phyloP scores from a whole-genome alignment of 306 rosid genomes.

The Dalbergia cochinchinensis region DNA sequence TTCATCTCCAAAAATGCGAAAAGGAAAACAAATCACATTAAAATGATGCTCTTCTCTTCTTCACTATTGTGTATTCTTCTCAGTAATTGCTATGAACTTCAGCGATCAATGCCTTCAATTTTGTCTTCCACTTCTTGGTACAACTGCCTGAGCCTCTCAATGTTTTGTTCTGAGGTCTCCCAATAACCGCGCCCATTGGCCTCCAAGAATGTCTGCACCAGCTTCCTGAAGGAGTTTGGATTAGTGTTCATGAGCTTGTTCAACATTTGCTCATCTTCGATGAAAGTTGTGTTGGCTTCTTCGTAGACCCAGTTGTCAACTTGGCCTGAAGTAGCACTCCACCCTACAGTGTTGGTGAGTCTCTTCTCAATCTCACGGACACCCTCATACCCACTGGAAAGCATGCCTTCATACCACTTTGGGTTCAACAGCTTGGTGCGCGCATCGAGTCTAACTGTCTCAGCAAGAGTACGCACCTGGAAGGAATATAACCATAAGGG shows the following conservation, averaged over 20 bases:
- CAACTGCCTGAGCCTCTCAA: slow-evolving; percentile 84
- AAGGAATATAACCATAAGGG: slow-evolving; percentile 35
- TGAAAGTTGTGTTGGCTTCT: slow-evolving; percentile 97
- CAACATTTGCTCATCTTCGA: slow-evolving; percentile 91
- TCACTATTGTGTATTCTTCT: slow-evolving; percentile 41
- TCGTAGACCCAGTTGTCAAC: slow-evolving; percentile 99
- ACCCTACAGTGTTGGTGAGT: slow-evolving; percentile 94
- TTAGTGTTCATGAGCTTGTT: slow-evolving; percentile 86
- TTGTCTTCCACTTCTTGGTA: slow-evolving; percentile 96
- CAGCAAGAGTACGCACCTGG: slow-evolving; percentile 95
- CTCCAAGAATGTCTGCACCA: slow-evolving; percentile 94
- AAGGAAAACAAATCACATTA: not conserved
- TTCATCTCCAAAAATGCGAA: not conserved
- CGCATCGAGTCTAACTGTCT: slow-evolving; percentile 97
- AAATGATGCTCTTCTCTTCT: not conserved
- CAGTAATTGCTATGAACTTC: slow-evolving; percentile 41
- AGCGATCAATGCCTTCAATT: slow-evolving; percentile 92
- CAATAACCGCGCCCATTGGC: slow-evolving; percentile 99
- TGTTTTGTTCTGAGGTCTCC: slow-evolving; percentile 87
- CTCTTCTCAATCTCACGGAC: slow-evolving; percentile 98
- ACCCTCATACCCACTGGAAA: slow-evolving; percentile 93
- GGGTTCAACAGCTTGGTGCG: slow-evolving; percentile 95
- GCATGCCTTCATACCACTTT: slow-evolving; percentile 99
- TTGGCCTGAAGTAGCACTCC: slow-evolving; percentile 99
- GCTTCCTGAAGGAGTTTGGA: slow-evolving; percentile 94